These are phyloP conservation scores for Sistotremastrum suecicum DNA, from an alignment of 768 basidiomycete species.

Conservation along the genomic window DNA sequence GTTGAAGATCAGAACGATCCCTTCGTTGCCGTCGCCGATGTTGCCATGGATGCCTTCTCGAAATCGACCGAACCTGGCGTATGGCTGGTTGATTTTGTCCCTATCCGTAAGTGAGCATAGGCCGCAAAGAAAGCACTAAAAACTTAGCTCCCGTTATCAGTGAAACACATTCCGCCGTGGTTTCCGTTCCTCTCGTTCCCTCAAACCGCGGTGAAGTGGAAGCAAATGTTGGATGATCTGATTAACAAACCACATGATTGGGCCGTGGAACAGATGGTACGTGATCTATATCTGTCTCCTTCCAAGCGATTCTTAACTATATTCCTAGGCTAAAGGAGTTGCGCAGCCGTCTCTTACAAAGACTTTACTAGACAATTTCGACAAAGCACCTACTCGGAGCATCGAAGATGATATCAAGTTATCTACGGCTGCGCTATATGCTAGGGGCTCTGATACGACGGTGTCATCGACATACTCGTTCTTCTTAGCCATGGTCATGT, in stretches of 20 bases:
- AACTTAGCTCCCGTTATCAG: conserved; percentile 7
- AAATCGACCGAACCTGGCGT: conserved; percentile 25
- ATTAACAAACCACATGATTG: conserved; percentile 22
- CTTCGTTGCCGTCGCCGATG: conserved; percentile 26
- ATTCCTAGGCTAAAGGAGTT: too few species aligned
- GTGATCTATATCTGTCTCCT: too few species aligned
- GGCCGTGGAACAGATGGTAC: conserved; percentile 23
- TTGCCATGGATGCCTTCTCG: conserved; percentile 20
- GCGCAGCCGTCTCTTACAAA: too few species aligned
- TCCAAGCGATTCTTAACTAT: too few species aligned
- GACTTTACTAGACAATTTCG: too few species aligned
- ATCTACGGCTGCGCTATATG: too few species aligned
- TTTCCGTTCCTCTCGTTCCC: conserved; percentile 24
- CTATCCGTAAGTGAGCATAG: conserved; percentile 13
- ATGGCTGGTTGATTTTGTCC: conserved; percentile 31
- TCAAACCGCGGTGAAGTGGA: conserved; percentile 16
- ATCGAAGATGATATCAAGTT: too few species aligned
- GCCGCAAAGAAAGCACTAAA: neutral
- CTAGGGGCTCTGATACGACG: too few species aligned
- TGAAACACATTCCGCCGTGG: conserved; percentile 26
- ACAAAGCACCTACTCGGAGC: too few species aligned
- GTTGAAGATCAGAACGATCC: conserved; percentile 30
- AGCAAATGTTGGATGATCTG: conserved; percentile 16
- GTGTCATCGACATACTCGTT: conserved; percentile 7
- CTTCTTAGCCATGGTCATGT: conserved; percentile 2